Evolutionary conservation across 306 rosid species (phyloP).

Genomic region (Pyrus pyrifolia): DNA sequence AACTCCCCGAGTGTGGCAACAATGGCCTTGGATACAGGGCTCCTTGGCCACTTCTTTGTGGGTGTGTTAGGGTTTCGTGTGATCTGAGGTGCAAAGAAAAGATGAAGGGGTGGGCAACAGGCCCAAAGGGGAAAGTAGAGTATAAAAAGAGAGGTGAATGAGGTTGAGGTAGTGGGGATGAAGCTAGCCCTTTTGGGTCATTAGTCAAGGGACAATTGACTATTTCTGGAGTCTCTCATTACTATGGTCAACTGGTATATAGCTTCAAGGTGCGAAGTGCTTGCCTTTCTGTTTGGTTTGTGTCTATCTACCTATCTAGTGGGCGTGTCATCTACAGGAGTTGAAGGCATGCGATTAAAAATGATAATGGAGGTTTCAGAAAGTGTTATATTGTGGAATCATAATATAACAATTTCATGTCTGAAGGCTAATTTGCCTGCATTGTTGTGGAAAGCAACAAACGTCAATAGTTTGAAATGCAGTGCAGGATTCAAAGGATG

Average conservation of each 20-base stretch:
- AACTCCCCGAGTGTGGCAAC: not conserved
- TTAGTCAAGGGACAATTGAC: not conserved
- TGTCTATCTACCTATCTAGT: not conserved
- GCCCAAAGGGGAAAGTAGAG: not conserved
- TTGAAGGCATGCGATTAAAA: not conserved
- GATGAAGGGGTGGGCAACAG: not conserved
- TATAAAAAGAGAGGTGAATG: not conserved
- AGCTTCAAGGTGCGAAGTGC: not conserved
- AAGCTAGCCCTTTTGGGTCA: not conserved
- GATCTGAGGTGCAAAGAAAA: not conserved
- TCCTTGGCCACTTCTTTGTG: not conserved
- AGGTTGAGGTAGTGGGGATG: not conserved
- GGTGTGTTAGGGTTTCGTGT: not conserved
- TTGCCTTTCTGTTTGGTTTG: not conserved
- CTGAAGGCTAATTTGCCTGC: not conserved
- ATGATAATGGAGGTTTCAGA: not conserved
- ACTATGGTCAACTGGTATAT: not conserved
- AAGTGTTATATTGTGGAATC: not conserved
- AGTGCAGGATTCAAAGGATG: not conserved
- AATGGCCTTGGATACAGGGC: not conserved
- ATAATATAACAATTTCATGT: not conserved
- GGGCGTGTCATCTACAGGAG: not conserved
- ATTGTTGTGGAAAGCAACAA: not conserved
- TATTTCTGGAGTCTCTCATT: not conserved
- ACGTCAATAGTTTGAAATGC: not conserved